A percentile compares a stretch with the other conserved stretches of the same genome.
These are phyloP conservation scores for Ascoidea rubescens DNA, from an alignment of 805 yeast species.

Conservation along the genomic window DNA sequence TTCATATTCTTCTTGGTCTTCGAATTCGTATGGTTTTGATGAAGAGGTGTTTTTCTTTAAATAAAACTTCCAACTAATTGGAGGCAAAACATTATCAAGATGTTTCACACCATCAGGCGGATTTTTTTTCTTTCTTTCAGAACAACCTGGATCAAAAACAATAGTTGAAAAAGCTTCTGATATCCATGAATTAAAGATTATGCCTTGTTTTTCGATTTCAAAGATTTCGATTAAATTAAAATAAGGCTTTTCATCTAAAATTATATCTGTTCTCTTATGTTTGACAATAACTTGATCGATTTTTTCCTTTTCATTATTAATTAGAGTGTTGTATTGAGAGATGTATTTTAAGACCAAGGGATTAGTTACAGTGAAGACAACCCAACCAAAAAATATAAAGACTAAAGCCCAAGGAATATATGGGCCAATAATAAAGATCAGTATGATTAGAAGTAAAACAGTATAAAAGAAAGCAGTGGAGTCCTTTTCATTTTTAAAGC, in stretches of 20 bases:
- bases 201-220: constrained; percentile 57
- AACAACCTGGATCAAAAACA: constrained; percentile 38
- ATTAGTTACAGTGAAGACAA: constrained; percentile 34
- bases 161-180: constrained; percentile 41
- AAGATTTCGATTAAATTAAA: constrained; percentile 55
- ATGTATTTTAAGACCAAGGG: constrained; percentile 31
- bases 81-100: constrained; percentile 47
- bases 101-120: constrained; percentile 52
- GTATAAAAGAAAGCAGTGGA: constrained; percentile 47
- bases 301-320: constrained; percentile 17
- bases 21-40: not conserved
- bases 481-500: constrained; percentile 53
- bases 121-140: constrained; percentile 29
- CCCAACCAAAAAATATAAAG: constrained; percentile 49
- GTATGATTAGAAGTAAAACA: constrained; percentile 18
- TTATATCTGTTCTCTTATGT: constrained; percentile 33
- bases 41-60: not conserved
- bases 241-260: constrained; percentile 60
- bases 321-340: constrained; percentile 11
- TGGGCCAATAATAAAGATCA: constrained; percentile 20
- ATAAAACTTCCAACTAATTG: constrained; percentile 55
- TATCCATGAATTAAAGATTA: constrained; percentile 47
- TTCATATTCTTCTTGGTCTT: not conserved
- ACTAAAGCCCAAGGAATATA: constrained; percentile 53
- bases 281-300: constrained; percentile 20